phyloP scores from a whole-genome alignment of 1,284 basidiomycete species.

The Papiliotrema nemorosa region DNA sequence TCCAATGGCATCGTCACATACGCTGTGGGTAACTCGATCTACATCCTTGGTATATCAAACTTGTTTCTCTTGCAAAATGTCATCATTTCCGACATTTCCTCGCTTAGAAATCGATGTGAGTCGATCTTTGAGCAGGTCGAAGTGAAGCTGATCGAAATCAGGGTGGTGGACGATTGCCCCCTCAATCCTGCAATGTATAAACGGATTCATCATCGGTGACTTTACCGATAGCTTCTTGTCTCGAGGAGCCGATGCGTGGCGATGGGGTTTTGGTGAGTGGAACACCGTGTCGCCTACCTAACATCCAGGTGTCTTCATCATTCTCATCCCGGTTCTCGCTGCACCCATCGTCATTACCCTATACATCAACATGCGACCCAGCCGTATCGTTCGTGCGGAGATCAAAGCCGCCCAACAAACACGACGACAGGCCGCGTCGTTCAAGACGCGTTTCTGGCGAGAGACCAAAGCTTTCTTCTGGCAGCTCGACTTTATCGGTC shows the following conservation, averaged over 20 bases:
- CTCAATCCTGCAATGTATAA: slow-evolving; percentile 37
- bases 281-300: not conserved
- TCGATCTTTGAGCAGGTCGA: not conserved
- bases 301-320: slow-evolving; percentile 36
- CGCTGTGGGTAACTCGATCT: slow-evolving; percentile 41
- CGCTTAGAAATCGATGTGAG: slow-evolving; percentile 31
- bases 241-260: slow-evolving; percentile 23
- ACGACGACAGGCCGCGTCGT: not conserved
- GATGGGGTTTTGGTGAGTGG: slow-evolving; percentile 38
- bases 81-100: slow-evolving; percentile 44
- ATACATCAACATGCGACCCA: slow-evolving; percentile 14
- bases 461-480: slow-evolving; percentile 27
- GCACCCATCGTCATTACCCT: slow-evolving; percentile 38
- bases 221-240: slow-evolving; percentile 15
- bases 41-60: slow-evolving; percentile 44
- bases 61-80: slow-evolving; percentile 38
- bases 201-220: slow-evolving; percentile 41
- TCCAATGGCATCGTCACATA: slow-evolving; percentile 32
- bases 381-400: slow-evolving; percentile 7
- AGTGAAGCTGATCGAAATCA: not conserved
- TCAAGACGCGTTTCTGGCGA: not conserved
- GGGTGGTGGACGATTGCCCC: slow-evolving; percentile 46
- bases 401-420: slow-evolving; percentile 4
- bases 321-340: slow-evolving; percentile 35
- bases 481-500: slow-evolving; percentile 45